Base-by-base conservation (phyloP, 2,329 filamentous ascomycete genomes). In the Calonectria fujianensis region DNA sequence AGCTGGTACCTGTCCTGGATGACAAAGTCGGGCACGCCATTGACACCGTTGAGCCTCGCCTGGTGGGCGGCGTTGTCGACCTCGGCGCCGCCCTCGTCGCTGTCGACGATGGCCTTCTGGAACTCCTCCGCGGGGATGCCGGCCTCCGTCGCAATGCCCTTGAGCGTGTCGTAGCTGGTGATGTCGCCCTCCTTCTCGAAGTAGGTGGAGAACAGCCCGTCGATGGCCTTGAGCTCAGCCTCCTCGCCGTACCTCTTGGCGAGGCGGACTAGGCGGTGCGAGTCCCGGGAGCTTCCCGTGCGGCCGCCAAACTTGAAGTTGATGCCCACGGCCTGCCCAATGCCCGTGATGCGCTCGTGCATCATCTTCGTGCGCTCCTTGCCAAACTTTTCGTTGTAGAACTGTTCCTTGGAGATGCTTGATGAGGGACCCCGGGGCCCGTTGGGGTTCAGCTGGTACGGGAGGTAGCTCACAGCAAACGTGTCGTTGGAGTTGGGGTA, bases 211-310 rank as follows among this genome's bases (percentile, higher is more conserved):
- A 87, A 87, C 2, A 90, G 82, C 0, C 83, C 83, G 41, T 86
- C 82, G 0, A 89, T 88, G 20, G 94, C 88, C 70, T 88, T 87
- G 50, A 89, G 91, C 86, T 95, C 91, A 57, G 89, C 79, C 57
- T 89, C 85, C 29, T 82, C 82, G 4, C 86, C 86, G 68, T 92
- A 82, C 73, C 80, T 84, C 89, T 92, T 85, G 80, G 87, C 85
- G 35, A 89, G 83, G 8, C 87, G 85, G 3, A 90, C 82, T 13
- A 90, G 78, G 48, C 95, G 91, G 84, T 98, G 95, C 72, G 93
- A 94, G 80, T 97, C 94, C 27, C 95, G 89, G 24, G 95, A 96
- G 80, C 93, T 94, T 63, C 96, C 96, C 8, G 92, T 92, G 77
- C 89, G 91, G 70, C 95, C 94, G 16, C 90, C 90, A 77, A 93